These are phyloP conservation scores for Cryptococcus hybrid DNA, from an alignment of 1,284 basidiomycete genomes.

Conservation along the genomic window DNA sequence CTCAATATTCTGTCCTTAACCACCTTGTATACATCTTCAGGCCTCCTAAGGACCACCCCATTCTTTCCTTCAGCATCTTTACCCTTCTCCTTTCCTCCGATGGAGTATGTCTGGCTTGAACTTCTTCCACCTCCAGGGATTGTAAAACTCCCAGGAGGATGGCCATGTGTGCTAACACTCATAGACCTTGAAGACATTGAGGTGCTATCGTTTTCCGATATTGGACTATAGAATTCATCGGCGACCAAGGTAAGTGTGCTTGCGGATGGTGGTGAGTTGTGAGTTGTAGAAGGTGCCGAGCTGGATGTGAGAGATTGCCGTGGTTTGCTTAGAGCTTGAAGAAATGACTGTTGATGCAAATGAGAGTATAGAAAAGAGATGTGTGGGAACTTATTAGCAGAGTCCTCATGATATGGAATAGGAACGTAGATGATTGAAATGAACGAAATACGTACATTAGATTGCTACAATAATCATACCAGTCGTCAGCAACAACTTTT, in stretches of 20 bases:
- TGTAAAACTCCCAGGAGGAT: neutral
- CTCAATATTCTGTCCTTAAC: slow-evolving; percentile 37
- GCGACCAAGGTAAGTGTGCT: slow-evolving; percentile 2
- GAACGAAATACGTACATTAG: slow-evolving; percentile 13
- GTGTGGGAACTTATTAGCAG: neutral
- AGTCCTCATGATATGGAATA: neutral
- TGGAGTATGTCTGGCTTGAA: slow-evolving; percentile 4
- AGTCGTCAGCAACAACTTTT: neutral
- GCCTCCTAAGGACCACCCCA: slow-evolving; percentile 10
- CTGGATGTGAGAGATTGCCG: slow-evolving; percentile 9
- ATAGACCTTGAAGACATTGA: neutral
- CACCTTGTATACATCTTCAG: slow-evolving; percentile 41
- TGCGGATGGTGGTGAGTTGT: slow-evolving; percentile 6
- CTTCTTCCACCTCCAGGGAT: slow-evolving; percentile 3
- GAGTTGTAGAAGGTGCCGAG: slow-evolving; percentile 4
- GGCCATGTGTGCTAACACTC: neutral
- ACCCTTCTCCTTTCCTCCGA: slow-evolving; percentile 4
- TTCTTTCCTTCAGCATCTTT: slow-evolving; percentile 3
- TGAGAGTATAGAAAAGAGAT: no score
- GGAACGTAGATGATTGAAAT: neutral
- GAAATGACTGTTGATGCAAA: slow-evolving; percentile 8
- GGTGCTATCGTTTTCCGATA: slow-evolving; percentile 1
- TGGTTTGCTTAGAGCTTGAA: slow-evolving; percentile 20
- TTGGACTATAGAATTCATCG: neutral
- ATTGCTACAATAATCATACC: slow-evolving; percentile 7